Evolutionary conservation across 2,329 filamentous ascomycete genomes (phyloP).

Genomic region (Xylaria sp.): DNA sequence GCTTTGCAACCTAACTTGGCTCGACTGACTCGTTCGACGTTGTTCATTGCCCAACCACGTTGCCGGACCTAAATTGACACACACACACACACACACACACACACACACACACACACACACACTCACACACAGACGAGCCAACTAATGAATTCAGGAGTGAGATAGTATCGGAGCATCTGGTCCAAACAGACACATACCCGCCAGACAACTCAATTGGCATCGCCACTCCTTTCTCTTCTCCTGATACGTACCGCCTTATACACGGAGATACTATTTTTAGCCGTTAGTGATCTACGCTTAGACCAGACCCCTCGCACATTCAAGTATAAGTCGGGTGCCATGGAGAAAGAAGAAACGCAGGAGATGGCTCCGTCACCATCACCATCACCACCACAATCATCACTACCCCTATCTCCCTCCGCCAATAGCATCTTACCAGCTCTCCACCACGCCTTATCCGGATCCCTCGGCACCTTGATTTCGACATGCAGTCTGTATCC

Average conservation of each 20-base stretch:
- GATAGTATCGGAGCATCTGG: slow-evolving; percentile 1
- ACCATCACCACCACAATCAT: slow-evolving; percentile 35
- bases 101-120: background rate
- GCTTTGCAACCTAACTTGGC: slow-evolving; percentile 7
- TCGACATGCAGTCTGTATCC: slow-evolving; percentile 85
- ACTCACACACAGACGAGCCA: background rate
- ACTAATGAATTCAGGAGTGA: background rate
- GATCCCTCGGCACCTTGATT: slow-evolving; percentile 80
- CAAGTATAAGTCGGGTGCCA: slow-evolving; percentile 25
- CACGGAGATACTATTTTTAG: background rate
- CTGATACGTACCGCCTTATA: background rate
- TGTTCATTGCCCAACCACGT: slow-evolving; percentile 28
- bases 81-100: background rate
- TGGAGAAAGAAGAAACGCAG: slow-evolving; percentile 14
- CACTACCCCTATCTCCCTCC: slow-evolving; percentile 28
- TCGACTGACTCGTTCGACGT: background rate
- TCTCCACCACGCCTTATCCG: slow-evolving; percentile 83
- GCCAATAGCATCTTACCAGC: slow-evolving; percentile 68
- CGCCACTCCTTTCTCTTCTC: background rate
- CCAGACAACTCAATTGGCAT: background rate
- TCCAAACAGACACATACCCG: slow-evolving; percentile 4
- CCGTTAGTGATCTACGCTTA: background rate
- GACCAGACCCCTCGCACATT: background rate
- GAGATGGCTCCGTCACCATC: slow-evolving; percentile 23
- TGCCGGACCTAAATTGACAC: slow-evolving; percentile 17